These are phyloP conservation scores for Arachnopeziza araneosa DNA, from an alignment of 2,329 filamentous ascomycete species.

Conservation along the genomic window DNA sequence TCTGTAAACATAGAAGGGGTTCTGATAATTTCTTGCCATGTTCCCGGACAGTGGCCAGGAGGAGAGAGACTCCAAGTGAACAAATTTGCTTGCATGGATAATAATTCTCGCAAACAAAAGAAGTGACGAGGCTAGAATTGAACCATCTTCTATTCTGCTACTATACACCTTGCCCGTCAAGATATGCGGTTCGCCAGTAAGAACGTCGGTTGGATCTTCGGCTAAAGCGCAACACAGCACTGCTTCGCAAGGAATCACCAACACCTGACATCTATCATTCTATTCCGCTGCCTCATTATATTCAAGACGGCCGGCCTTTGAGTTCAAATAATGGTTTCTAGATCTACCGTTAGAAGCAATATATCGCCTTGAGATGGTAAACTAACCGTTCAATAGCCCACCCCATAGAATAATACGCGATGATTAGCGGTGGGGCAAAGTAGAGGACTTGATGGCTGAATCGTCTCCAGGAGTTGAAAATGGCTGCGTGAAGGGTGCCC, in stretches of 20 bases:
- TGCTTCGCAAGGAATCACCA: conserved; percentile 15
- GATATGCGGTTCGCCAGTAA: neutral
- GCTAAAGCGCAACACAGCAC: conserved; percentile 24
- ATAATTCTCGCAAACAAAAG: neutral
- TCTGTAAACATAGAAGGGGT: no score
- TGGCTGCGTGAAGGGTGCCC: conserved; percentile 68
- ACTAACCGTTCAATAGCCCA: conserved; percentile 89
- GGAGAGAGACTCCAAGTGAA: no score
- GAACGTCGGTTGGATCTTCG: conserved; percentile 3
- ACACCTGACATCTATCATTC: conserved; percentile 14
- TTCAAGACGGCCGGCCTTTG: conserved; percentile 62
- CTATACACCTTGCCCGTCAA: neutral
- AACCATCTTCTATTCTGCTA: neutral
- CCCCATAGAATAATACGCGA: conserved; percentile 76
- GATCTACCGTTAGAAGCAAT: neutral
- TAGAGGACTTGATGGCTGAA: conserved; percentile 84
- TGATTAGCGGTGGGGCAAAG: conserved; percentile 72
- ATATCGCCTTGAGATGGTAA: neutral
- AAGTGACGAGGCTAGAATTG: neutral
- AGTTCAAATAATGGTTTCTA: conserved; percentile 79
- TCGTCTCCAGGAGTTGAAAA: conserved; percentile 95
- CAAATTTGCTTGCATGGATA: no score
- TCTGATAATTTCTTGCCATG: no score
- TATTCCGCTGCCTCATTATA: conserved; percentile 40
- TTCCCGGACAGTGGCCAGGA: no score